These are phyloP conservation scores for Polychytrium aggregatum DNA, from an alignment of 192 early-diverging fungal genomes.

Conservation along the genomic window DNA sequence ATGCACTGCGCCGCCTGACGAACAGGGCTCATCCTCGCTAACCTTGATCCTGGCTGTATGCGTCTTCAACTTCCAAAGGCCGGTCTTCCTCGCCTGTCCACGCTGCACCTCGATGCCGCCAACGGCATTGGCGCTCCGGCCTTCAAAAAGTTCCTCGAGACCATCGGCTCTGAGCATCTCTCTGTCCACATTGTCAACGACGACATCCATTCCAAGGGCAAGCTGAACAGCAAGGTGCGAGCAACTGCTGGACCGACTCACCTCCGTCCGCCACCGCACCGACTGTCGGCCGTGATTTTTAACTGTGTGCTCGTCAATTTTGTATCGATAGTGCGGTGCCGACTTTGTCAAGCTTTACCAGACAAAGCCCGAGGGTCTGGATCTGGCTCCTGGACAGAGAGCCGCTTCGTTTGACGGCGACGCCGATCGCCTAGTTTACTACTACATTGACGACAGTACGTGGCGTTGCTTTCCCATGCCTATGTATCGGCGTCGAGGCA, in stretches of 20 bases:
- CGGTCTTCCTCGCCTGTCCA: conserved; percentile 49
- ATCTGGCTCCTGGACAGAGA: conserved; percentile 53
- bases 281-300: too few relatives aligned
- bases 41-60: too few relatives aligned
- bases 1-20: too few relatives aligned
- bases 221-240: conserved; percentile 73
- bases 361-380: conserved; percentile 58
- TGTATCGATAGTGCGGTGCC: conserved; percentile 68
- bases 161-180: conserved; percentile 53
- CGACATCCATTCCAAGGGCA: conserved; percentile 53
- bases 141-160: conserved; percentile 60
- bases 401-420: conserved; percentile 94
- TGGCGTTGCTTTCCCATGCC: too few relatives aligned
- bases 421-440: conserved; percentile 96
- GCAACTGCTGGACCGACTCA: neutral
- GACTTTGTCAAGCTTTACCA: conserved; percentile 95
- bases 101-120: conserved; percentile 78
- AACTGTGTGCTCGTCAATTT: too few relatives aligned
- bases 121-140: conserved; percentile 96
- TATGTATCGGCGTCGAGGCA: too few relatives aligned
- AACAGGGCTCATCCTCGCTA: too few relatives aligned
- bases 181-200: conserved; percentile 63
- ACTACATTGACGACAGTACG: conserved; percentile 69
- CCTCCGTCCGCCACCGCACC: too few relatives aligned
- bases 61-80: too few relatives aligned